A percentile compares a stretch with the other conserved stretches of the same genome.
Evolutionary conservation across 495 filamentous ascomycete species (phyloP).

Genomic region (Lasiosphaeria miniovina): DNA sequence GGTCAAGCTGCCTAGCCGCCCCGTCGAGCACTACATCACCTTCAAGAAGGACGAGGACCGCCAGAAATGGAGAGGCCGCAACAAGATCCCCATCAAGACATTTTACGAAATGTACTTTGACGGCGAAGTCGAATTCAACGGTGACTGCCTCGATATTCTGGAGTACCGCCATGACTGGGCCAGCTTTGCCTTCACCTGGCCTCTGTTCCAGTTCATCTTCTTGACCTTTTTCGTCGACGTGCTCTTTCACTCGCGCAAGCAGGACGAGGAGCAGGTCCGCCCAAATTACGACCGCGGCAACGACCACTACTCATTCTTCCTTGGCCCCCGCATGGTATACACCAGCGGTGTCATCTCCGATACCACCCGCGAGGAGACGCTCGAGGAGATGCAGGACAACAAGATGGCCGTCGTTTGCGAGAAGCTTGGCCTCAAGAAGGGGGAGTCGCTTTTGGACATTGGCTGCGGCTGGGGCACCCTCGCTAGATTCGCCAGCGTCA

Average conservation of each 20-base stretch:
- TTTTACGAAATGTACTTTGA: conserved; percentile 91
- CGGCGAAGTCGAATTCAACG: conserved; percentile 81
- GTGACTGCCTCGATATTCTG: conserved; percentile 71
- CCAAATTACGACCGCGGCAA: conserved; percentile 85
- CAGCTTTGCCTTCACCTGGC: conserved; percentile 71
- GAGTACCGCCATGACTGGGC: conserved; percentile 90
- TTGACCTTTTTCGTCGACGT: conserved; percentile 67
- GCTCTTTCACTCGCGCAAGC: conserved; percentile 65
- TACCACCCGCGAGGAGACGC: conserved; percentile 67
- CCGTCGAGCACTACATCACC: conserved; percentile 78
- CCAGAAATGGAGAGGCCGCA: conserved; percentile 68
- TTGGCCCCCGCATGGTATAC: conserved; percentile 88
- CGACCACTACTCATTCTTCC: conserved; percentile 86
- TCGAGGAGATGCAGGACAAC: conserved; percentile 87
- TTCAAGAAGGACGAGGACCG: conserved; percentile 76
- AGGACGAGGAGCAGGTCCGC: conserved; percentile 84
- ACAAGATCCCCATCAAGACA: conserved; percentile 80
- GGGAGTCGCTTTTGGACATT: conserved; percentile 73
- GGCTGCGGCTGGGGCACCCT: conserved; percentile 89
- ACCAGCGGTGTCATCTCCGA: conserved; percentile 80
- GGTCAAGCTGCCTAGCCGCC: conserved; percentile 68
- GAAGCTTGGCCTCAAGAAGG: conserved; percentile 70
- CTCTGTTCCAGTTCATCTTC: conserved; percentile 49
- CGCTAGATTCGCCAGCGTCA: conserved; percentile 70
- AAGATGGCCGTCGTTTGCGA: conserved; percentile 82